Evolutionary conservation across 352 stramenopile genomes (phyloP), one percentile per base, ranked within the genome.

Genomic region (Pythium plurisporium): DNA sequence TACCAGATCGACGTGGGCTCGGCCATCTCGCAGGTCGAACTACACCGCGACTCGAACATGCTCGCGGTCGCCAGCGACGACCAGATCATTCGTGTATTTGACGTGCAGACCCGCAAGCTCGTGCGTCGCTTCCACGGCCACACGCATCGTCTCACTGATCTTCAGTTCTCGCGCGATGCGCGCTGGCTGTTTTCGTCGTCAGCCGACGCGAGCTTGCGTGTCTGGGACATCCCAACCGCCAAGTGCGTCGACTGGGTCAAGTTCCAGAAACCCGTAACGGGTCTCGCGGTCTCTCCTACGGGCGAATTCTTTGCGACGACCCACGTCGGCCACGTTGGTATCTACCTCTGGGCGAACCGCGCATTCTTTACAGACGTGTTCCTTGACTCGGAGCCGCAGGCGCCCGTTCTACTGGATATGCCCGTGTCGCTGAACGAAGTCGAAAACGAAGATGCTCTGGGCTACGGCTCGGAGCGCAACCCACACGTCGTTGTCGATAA

Each of bases 231-330:
- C 27, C 90, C 95, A 7, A 98, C 94, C 23, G 92, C 91, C 56
- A 89, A 95, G 41, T 98, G 93, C 60, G 77, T 98, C 38, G 94
- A 98, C 70, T 98, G 94, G 92, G 60, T 98, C 68, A 74, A 79
- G 48, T 99, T 99, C 76, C 76, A 92, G 30, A 87, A 91, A 72
- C 72, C 90, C 56, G 73, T 96, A 30, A 98, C 94, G 11, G 91
- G 91, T 6, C 60, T 99, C 29, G 86, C 90, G 0, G 73, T 98
- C 29, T 98, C 91, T 12, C 91, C 96, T 6, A 98, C 96, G 17
- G 94, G 94, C 46, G 96, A 99, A 69, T 98, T 97, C 68, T 62
- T 99, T 17, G 91, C 92, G 30, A 99, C 96, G n/a, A 96, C 88
- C 9, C 95, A 98, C 67, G 77, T 89, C 2, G 79, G 81, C 30